Evolutionary conservation across 306 rosid species (phyloP).

Genomic region (Cicer yamashitae): DNA sequence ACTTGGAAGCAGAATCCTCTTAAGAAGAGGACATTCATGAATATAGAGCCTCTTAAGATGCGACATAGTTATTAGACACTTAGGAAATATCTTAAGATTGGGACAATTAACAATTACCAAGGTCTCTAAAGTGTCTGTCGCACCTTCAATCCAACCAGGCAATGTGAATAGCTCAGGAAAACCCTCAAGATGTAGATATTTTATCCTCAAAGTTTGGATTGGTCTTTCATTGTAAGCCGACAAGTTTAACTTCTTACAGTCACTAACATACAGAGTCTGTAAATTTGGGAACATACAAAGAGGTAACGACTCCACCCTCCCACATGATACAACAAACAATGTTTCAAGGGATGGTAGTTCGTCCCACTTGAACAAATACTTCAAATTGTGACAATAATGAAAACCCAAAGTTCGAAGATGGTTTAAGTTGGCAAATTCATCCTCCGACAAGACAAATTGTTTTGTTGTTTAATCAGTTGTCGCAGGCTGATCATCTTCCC

Average conservation of each 20-base stretch:
- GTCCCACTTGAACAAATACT: background rate
- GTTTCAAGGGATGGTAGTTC: background rate
- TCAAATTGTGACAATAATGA: background rate
- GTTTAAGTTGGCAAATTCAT: background rate
- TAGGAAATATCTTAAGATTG: background rate
- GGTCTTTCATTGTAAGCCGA: background rate
- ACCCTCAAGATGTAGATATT: background rate
- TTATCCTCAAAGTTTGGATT: background rate
- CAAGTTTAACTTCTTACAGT: background rate
- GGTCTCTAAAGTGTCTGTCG: background rate
- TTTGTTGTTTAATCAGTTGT: constrained; percentile 16
- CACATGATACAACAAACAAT: background rate
- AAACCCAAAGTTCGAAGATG: background rate
- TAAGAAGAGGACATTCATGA: background rate
- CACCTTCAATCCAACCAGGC: background rate
- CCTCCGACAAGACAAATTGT: background rate
- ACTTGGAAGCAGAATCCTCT: background rate
- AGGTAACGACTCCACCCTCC: background rate
- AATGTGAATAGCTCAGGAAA: background rate
- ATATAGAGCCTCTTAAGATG: background rate
- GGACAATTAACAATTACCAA: background rate
- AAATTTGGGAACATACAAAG: background rate
- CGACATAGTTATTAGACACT: background rate
- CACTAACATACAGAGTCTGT: background rate
- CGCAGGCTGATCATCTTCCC: constrained; percentile 19